A percentile compares a stretch with the other conserved stretches of the same genome.
These are phyloP conservation scores for Puccinia novopanici DNA, from an alignment of 1,284 basidiomycete genomes.

Conservation along the genomic window DNA sequence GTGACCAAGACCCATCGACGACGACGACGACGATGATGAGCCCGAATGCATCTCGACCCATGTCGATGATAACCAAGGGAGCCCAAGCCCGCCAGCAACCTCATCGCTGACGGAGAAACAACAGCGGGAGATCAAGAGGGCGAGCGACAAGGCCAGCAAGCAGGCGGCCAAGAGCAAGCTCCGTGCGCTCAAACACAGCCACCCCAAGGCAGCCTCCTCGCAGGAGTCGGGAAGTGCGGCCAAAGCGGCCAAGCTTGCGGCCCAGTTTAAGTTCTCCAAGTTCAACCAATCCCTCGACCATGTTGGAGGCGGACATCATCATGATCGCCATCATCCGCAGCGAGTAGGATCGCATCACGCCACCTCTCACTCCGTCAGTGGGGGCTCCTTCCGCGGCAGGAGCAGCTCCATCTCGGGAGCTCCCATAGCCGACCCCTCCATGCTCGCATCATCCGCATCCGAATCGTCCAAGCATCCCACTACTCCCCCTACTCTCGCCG, in stretches of 20 bases:
- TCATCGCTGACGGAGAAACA: constrained; percentile 29
- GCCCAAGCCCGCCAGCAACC: constrained; percentile 35
- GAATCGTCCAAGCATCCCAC: background rate
- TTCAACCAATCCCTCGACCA: background rate
- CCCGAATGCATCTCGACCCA: background rate
- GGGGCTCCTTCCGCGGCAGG: background rate
- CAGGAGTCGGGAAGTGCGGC: background rate
- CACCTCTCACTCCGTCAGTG: background rate
- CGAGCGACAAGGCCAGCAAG: constrained; percentile 35
- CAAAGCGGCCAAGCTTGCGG: background rate
- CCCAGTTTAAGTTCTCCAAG: constrained; percentile 1
- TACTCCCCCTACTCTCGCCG: background rate
- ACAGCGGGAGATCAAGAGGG: constrained; percentile 45
- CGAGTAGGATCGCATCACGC: background rate
- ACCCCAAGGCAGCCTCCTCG: background rate
- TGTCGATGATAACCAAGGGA: background rate
- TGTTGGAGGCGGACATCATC: background rate
- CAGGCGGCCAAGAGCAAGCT: constrained; percentile 14
- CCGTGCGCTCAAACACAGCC: background rate
- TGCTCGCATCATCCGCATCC: background rate
- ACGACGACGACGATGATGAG: background rate
- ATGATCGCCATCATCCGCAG: background rate
- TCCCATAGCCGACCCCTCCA: background rate
- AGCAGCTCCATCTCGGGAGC: background rate
- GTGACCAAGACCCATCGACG: background rate